phyloP scores from a whole-genome alignment of 2,329 filamentous ascomycete genomes.

The Cercospora sojina region DNA sequence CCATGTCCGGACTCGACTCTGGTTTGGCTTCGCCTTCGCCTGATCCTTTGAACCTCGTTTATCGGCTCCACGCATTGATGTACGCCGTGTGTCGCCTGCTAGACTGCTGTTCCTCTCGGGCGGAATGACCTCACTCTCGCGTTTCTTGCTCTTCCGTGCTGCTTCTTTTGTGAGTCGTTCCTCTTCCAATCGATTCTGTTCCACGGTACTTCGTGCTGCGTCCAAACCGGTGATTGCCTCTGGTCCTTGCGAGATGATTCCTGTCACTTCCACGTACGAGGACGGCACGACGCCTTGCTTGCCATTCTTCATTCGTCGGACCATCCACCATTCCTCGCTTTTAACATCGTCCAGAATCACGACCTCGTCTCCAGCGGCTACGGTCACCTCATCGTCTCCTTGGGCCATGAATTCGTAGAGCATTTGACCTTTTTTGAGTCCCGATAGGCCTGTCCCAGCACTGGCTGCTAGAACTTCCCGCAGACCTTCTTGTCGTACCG shows the following conservation, averaged over 20 bases:
- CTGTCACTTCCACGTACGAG: constrained; percentile 90
- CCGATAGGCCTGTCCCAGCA: constrained; percentile 56
- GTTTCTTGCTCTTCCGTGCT: constrained; percentile 59
- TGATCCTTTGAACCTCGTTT: constrained; percentile 43
- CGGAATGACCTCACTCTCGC: constrained; percentile 64
- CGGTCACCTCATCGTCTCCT: constrained; percentile 93
- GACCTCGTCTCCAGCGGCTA: constrained; percentile 86
- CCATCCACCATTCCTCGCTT: constrained; percentile 98
- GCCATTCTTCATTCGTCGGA: constrained; percentile 83
- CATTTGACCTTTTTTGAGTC: constrained; percentile 78
- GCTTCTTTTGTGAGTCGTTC: constrained; percentile 79
- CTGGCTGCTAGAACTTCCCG: constrained; percentile 83
- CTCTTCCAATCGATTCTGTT: constrained; percentile 77
- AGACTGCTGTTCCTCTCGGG: constrained; percentile 79
- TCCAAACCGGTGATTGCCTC: constrained; percentile 56
- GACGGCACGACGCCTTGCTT: constrained; percentile 95
- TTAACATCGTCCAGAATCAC: constrained; percentile 83
- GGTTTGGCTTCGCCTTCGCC: constrained; percentile 77
- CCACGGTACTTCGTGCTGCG: constrained; percentile 65
- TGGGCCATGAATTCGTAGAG: constrained; percentile 97
- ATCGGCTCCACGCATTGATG: constrained; percentile 41
- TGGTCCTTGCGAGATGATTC: constrained; percentile 56
- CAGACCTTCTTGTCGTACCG: constrained; percentile 76
- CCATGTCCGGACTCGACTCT: constrained; percentile 82
- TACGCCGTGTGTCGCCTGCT: constrained; percentile 43